Base-by-base conservation (phyloP, 306 rosid species). In the Comarum palustre region DNA sequence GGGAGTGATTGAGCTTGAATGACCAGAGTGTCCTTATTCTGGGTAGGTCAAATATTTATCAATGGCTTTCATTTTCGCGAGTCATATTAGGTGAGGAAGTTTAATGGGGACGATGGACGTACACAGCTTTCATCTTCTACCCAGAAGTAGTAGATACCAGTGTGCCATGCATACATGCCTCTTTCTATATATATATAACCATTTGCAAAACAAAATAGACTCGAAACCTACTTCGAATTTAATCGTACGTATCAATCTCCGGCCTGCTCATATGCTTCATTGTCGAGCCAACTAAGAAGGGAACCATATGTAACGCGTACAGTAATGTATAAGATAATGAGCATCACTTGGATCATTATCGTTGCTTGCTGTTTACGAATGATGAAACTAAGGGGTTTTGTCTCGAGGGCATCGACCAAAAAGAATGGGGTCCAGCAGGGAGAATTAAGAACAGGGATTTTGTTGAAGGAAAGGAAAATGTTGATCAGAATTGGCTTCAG, bases 351-450 rank as follows among this genome's bases (percentile, higher is more conserved):
- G 39, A 36, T 55, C 34, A 24, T 55, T 3, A 55, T 55, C 62
- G 27, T 55, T 6, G 22, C 22, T 60, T 34, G 67, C 43, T 62
- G 3, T 34, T 62, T 8, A 27, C 45, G 3, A 7, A 34, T 39
- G 11, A 71, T 50, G 73, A 17, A 31, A 45, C 8, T 1, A 41
- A 65, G 17, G 1, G 11, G 64, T 12, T 52, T 3, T 24, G 66
- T 51, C 63, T 12, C 25, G 27, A 5, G 17, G 63, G 74, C 32
- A 52, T 69, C 8, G 15, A 55, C 66, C 46, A 71, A 55, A 42
- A 24, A 8, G 8, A 41, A 71, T 38, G 74, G 75, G 66, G 54
- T 71, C 75, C 3, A 22, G 51, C 8, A 70, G 15, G 41, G 43
- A 17, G 43, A 22, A 66, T 24, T 9, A 20, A 14, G 39, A 54